Conservation (phyloP, 2,329 filamentous ascomycete genomes). For the Emergomyces orientalis region DNA sequence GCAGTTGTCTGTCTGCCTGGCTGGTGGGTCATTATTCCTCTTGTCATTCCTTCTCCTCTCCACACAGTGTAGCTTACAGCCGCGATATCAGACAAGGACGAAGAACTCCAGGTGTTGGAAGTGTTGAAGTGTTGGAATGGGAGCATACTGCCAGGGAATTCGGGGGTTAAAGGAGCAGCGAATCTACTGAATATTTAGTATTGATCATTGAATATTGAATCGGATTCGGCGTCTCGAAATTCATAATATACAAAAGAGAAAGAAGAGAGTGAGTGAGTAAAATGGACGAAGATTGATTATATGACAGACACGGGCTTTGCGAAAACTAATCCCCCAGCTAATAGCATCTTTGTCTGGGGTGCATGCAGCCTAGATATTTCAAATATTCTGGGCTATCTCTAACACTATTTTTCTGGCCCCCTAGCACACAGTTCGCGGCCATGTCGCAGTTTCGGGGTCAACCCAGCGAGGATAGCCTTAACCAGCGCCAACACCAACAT, state of each 20-base stretch:
- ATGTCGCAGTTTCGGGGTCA: conserved; percentile 30
- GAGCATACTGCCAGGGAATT: background rate
- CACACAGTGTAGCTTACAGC: background rate
- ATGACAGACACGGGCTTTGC: background rate
- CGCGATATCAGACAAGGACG: background rate
- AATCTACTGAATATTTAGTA: background rate
- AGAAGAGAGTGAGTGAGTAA: background rate
- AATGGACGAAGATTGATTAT: background rate
- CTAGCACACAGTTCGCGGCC: conserved; percentile 18
- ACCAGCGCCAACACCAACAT: background rate
- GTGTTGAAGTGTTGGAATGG: background rate
- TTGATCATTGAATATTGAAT: too few species aligned
- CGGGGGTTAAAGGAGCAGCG: background rate
- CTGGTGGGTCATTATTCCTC: background rate
- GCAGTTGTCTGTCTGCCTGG: background rate
- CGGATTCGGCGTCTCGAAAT: too few species aligned
- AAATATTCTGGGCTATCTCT: background rate
- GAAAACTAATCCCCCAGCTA: background rate
- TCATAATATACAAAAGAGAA: background rate
- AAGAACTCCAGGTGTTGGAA: background rate
- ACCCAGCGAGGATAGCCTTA: background rate
- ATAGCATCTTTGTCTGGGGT: background rate
- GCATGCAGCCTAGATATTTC: background rate
- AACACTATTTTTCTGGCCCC: background rate
- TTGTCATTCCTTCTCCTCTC: background rate